Conservation (phyloP, 2,329 filamentous ascomycete species). For the Fusarium mangiferae region DNA sequence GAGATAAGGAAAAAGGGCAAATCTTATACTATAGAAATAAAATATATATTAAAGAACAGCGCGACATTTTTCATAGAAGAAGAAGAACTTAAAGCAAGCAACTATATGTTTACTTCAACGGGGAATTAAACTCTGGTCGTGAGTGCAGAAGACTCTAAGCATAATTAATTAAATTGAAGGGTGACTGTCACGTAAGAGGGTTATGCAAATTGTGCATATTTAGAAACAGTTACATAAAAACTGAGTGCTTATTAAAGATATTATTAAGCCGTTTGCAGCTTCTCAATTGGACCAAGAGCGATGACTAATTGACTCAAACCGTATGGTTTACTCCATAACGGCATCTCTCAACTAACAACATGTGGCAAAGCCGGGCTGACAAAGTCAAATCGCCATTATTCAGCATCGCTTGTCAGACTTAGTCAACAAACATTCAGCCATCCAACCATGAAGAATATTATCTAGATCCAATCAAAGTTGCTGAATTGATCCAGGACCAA, state of each 20-base stretch:
- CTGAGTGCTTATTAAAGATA: background rate
- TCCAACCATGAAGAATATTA: too few species aligned
- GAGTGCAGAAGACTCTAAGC: accelerated
- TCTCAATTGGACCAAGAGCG: background rate
- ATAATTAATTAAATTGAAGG: background rate
- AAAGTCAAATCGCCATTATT: background rate
- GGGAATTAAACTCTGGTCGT: background rate
- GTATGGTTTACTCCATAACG: background rate
- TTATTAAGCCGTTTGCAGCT: background rate
- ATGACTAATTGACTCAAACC: background rate
- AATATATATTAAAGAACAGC: accelerated
- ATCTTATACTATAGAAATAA: accelerated
- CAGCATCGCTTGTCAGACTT: background rate
- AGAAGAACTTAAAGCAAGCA: accelerated
- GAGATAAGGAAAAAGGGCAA: accelerated
- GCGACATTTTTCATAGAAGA: accelerated
- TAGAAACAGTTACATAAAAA: background rate
- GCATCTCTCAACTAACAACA: background rate
- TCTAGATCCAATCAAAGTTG: background rate
- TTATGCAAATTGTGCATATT: background rate
- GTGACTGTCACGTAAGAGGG: accelerated
- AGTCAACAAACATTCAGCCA: background rate
- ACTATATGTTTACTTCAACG: accelerated
- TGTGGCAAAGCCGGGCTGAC: background rate
- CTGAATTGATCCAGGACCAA: background rate